These are phyloP conservation scores for Eucalyptus albens DNA, from an alignment of 345 rosid genomes.

Conservation along the genomic window DNA sequence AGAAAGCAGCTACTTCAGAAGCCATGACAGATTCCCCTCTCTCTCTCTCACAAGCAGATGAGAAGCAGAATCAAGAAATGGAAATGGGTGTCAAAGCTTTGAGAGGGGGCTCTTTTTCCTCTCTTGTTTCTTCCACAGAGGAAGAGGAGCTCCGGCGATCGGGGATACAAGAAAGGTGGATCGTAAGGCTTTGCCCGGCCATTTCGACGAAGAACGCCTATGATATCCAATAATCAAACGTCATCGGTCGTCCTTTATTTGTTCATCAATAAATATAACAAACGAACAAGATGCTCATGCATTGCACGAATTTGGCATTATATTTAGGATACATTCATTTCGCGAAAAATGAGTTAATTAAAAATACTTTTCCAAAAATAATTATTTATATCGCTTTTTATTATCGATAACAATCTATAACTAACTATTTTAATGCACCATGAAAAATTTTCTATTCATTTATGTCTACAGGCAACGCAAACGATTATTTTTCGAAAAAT, in stretches of 20 bases:
- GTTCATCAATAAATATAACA: too few relatives aligned
- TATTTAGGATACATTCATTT: too few relatives aligned
- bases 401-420: too few relatives aligned
- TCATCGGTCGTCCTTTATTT: neutral
- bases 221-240: neutral
- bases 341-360: too few relatives aligned
- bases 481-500: too few relatives aligned
- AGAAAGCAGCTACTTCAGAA: neutral
- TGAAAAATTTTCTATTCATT: too few relatives aligned
- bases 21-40: neutral
- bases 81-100: neutral
- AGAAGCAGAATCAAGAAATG: neutral
- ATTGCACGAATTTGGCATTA: neutral
- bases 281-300: neutral
- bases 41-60: neutral
- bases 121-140: neutral
- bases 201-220: neutral
- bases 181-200: neutral
- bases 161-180: neutral
- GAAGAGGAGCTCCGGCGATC: neutral
- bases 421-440: too few relatives aligned
- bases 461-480: rapidly evolving
- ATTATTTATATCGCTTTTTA: too few relatives aligned
- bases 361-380: too few relatives aligned
- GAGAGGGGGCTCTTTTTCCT: neutral